Evolutionary conservation across 2,329 filamentous ascomycete genomes (phyloP), one percentile per base, ranked within the genome.

Genomic region (Cladobotryum protrusum): DNA sequence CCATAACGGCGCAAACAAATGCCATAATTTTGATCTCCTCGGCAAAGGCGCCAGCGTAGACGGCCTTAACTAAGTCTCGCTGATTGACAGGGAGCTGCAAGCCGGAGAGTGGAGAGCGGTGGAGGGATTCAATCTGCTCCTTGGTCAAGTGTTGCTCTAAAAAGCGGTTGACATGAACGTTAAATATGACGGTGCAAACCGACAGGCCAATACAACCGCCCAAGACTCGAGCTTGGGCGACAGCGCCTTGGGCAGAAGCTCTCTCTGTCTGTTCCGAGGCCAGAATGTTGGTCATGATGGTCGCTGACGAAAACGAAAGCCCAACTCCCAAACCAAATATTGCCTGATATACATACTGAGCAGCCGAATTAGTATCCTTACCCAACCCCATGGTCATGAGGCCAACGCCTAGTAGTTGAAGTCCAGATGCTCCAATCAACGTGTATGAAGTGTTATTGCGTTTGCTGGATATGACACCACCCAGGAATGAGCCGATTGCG

Each of bases 321-420:
- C 81, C 81, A 14, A 82, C 77, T 0, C 81, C 81, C 1, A 83
- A 63, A 1, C 81, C 81, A 29, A 82, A 76, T 7, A 83, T 67
- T 18, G 74, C 70, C 49, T 82, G 74, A 55, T 74, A 82, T 2
- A 71, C 77, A 52, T 81, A 82, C 47, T 78, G 71, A 0, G 70
- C 65, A 6, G 64, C 68, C 29, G 65, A 62, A 3, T 64, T 62
- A 2, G 67, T 57, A 36, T 62, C 54, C 9, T 60, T 60, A 29
- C 54, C 62, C 11, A 59, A 60, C 4, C 77, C 60, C 6, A 66
- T 75, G 0, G 75, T 71, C 57, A 83, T 71, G 1, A 82, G 62
- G 1, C 73, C 72, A 8, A 76, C 64, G 0, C 79, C 78, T 5
- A 81, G 55, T 0, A 81, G 63, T 57, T 82, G 79, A 5, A 83